Evolutionary conservation across 805 yeast genomes (phyloP), one percentile per base, ranked within the genome.

Genomic region (Wickerhamomyces sydowiorum): DNA sequence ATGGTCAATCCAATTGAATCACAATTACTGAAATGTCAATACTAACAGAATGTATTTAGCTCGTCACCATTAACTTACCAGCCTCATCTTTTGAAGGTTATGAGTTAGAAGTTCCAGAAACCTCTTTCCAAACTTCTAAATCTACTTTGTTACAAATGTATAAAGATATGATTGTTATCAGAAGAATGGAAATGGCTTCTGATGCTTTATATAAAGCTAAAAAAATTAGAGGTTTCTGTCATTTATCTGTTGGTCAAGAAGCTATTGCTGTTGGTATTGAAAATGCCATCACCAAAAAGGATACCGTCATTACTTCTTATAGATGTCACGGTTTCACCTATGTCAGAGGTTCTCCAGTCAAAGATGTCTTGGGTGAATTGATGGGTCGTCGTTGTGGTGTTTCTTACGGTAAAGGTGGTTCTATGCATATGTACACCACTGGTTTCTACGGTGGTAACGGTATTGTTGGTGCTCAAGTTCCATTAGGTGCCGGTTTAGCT

Each of bases 391-490:
- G 96, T 73, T 72, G 83, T 44, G 98, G 99, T 75, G 95, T 86
- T 47, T 85, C 97, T 34, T 82, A 72, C 70, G 99, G 99, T 73
- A 93, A 93, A 72, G 99, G 99, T 75, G 99, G 99, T 58, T 93
- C 99, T 52, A 93, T 93, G 99, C 99, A 93, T 74, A 86, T 93
- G 90, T 93, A 82, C 66, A 86, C 95, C 38, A 82, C 83, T 37
- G 95, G 95, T 48, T 93, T 93, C 76, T 93, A 84, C 69, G 99
- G 99, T 66, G 99, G 99, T 71, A 93, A 93, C 72, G 99, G 99
- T 75, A 93, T 93, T 66, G 99, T 93, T 42, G 99, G 99, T 65
- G 99, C 98, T 41, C 99, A 93, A 73, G 97, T 93, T 44, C 96
- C 99, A 50, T 77, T 93, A 57, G 99, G 99, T 64, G 88, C 96